Percentiles rank a stretch among this genome's conserved stretches.
Conservation (phyloP, 345 rosid genomes). For the Physaria fendleri region DNA sequence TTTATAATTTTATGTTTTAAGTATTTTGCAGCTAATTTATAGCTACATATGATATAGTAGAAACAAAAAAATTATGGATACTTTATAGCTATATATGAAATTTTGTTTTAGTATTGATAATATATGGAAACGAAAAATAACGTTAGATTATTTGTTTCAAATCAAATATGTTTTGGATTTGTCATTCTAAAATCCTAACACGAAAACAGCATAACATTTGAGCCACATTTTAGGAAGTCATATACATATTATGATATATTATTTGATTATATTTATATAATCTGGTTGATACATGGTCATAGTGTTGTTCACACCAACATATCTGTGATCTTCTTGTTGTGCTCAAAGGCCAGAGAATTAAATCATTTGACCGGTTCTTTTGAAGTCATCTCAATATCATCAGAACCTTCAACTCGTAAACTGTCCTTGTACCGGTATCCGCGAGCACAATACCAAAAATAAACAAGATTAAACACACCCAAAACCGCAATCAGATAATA, state of each 20-base stretch:
- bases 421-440: constrained; percentile 54
- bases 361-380: constrained; percentile 11
- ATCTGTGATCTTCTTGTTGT: neutral
- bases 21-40: no score
- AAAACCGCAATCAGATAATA: constrained; percentile 65
- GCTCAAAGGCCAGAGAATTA: neutral
- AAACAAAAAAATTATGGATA: no score
- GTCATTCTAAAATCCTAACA: neutral
- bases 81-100: no score
- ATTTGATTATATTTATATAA: constrained; percentile 7
- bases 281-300: constrained; percentile 1
- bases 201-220: neutral
- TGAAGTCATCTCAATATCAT: constrained; percentile 31
- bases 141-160: neutral
- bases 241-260: neutral
- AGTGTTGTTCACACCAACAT: neutral
- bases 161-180: neutral
- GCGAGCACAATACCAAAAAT: constrained; percentile 57
- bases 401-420: constrained; percentile 35
- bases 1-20: no score
- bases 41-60: no score
- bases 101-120: no score
- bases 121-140: neutral
- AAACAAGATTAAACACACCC: constrained; percentile 58
- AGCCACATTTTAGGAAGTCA: neutral